phyloP scores from a whole-genome alignment of 306 rosid genomes.

The Pachyrhizus erosus region DNA sequence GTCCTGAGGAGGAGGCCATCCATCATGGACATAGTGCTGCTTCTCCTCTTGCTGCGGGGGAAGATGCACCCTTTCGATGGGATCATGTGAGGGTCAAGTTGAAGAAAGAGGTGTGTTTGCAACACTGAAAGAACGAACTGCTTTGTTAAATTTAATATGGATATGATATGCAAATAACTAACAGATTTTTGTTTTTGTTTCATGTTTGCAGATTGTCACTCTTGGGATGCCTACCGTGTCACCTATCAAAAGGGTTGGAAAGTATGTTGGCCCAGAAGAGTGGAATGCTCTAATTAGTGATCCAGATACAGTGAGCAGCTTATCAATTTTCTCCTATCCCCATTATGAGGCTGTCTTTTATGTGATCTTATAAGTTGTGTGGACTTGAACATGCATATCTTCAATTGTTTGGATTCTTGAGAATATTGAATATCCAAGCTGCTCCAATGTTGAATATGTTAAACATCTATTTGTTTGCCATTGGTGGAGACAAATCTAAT shows the following conservation, averaged over 20 bases:
- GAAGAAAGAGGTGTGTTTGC: slow-evolving; percentile 80
- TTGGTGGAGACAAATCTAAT: neutral
- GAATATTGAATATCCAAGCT: slow-evolving; percentile 13
- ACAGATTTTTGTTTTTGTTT: neutral
- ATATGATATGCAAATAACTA: neutral
- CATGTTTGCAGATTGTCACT: slow-evolving; percentile 74
- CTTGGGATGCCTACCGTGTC: slow-evolving; percentile 88
- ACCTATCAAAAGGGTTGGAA: slow-evolving; percentile 83
- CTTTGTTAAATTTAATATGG: slow-evolving; percentile 12
- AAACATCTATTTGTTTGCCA: slow-evolving; percentile 11
- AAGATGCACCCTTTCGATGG: slow-evolving; percentile 93
- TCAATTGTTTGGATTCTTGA: slow-evolving; percentile 26
- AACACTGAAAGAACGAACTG: slow-evolving; percentile 1
- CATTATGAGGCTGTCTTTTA: slow-evolving; percentile 15
- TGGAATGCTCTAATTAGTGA: slow-evolving; percentile 87
- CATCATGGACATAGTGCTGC: slow-evolving; percentile 80
- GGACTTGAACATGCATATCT: slow-evolving; percentile 11
- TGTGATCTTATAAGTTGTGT: neutral
- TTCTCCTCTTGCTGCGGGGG: slow-evolving; percentile 96
- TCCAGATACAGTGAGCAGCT: slow-evolving; percentile 73
- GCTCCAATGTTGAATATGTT: neutral
- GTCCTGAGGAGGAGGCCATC: slow-evolving; percentile 95
- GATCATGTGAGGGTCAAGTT: slow-evolving; percentile 96
- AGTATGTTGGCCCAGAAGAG: slow-evolving; percentile 77
- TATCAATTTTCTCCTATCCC: slow-evolving; percentile 14